Evolutionary conservation across 2,329 filamentous ascomycete species (phyloP).

Genomic region (Aspergillus intermedius): DNA sequence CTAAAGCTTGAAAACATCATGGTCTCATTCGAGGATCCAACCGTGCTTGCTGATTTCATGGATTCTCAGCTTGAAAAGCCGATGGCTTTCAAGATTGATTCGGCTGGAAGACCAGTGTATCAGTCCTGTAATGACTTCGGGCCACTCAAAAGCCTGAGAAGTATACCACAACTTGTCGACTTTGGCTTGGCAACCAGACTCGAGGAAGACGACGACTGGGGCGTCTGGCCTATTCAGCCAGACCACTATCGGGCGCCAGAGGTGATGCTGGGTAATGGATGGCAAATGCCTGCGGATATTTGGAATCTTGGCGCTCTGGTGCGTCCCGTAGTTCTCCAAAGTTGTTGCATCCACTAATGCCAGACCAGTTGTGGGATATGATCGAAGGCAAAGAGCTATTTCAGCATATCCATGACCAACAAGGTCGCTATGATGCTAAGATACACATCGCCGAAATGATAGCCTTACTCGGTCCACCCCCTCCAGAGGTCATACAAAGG

Average conservation of each 20-base stretch:
- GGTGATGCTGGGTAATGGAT: conserved; percentile 34
- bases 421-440: conserved; percentile 32
- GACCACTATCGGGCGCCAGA: conserved; percentile 37
- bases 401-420: conserved; percentile 26
- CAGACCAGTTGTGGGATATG: conserved; percentile 32
- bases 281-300: conserved; percentile 34
- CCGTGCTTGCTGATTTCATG: conserved; percentile 27
- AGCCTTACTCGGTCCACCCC: conserved; percentile 35
- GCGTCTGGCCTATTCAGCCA: conserved; percentile 38
- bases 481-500: conserved; percentile 29
- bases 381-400: conserved; percentile 34
- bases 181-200: conserved; percentile 31
- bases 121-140: conserved; percentile 27
- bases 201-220: conserved; percentile 39
- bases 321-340: conserved; percentile 10
- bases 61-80: conserved; percentile 24
- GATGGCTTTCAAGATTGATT: conserved; percentile 29
- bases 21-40: conserved; percentile 26
- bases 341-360: conserved; percentile 18
- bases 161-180: conserved; percentile 29
- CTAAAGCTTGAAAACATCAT: conserved; percentile 43
- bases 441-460: conserved; percentile 40
- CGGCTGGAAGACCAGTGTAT: conserved; percentile 28
- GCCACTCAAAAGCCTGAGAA: conserved; percentile 20
- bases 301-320: conserved; percentile 38